phyloP scores from a whole-genome alignment of 2,329 filamentous ascomycete species.

The Clarireedia paspali region DNA sequence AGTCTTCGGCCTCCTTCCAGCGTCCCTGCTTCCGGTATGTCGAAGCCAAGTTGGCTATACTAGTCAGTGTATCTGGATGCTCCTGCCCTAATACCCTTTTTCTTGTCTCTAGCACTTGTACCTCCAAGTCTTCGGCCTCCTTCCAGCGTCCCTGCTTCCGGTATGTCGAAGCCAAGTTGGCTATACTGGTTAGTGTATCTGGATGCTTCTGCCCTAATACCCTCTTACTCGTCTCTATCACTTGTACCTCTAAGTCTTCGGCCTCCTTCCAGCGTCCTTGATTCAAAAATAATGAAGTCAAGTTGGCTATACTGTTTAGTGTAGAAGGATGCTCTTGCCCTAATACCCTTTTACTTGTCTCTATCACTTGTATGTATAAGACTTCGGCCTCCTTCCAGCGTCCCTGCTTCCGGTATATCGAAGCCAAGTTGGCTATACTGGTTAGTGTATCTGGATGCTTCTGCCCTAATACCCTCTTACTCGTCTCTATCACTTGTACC shows the following conservation, averaged over 20 bases:
- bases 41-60: too few relatives aligned
- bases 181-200: background rate
- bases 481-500: background rate
- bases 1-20: background rate
- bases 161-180: background rate
- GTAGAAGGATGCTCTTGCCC: too few relatives aligned
- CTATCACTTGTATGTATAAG: too few relatives aligned
- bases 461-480: background rate
- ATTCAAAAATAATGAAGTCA: rapidly evolving
- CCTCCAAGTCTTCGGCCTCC: too few relatives aligned
- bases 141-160: background rate
- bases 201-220: background rate
- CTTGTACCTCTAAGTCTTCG: background rate
- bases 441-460: too few relatives aligned
- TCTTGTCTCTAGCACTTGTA: too few relatives aligned
- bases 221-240: background rate
- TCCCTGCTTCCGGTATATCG: background rate
- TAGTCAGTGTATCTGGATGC: too few relatives aligned
- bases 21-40: too few relatives aligned
- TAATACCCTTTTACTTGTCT: too few relatives aligned
- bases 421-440: background rate
- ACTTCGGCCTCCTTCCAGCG: too few relatives aligned
- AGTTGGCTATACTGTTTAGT: too few relatives aligned
- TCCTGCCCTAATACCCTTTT: too few relatives aligned
- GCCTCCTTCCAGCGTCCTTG: background rate